A percentile compares a stretch with the other conserved stretches of the same genome.
These are phyloP conservation scores for Mortierella sp. DNA, from an alignment of 371 early-diverging fungal species.

Conservation along the genomic window DNA sequence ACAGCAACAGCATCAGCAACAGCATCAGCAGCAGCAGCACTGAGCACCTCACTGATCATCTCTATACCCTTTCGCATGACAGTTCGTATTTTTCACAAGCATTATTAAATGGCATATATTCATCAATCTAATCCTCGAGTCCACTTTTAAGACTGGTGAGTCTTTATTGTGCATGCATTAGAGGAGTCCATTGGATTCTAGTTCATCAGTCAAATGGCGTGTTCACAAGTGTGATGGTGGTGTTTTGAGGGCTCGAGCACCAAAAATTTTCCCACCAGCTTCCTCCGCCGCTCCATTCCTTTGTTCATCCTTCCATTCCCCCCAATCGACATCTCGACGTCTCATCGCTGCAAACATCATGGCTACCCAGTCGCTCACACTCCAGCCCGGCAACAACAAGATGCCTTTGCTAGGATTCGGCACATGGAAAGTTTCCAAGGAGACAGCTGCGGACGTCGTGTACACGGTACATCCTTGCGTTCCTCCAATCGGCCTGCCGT, in stretches of 20 bases:
- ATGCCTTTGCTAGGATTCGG: slow-evolving; percentile 52
- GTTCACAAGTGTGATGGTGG: too few species aligned
- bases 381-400: slow-evolving; percentile 32
- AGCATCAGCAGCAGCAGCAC: slow-evolving; percentile 5
- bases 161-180: background rate
- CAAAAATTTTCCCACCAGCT: too few species aligned
- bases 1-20: slow-evolving; percentile 7
- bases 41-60: too few species aligned
- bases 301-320: background rate
- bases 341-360: slow-evolving; percentile 9
- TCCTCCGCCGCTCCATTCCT: background rate
- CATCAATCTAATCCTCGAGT: too few species aligned
- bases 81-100: too few species aligned
- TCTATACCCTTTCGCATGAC: too few species aligned
- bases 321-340: background rate
- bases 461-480: slow-evolving; percentile 24
- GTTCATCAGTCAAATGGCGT: too few species aligned
- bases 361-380: slow-evolving; percentile 37
- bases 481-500: background rate
- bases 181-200: background rate
- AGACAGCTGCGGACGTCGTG: slow-evolving; percentile 28
- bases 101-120: too few species aligned
- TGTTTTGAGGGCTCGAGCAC: too few species aligned
- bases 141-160: background rate
- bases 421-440: slow-evolving; percentile 49